Evolutionary conservation across 2,329 filamentous ascomycete genomes (phyloP).

Genomic region (Colletotrichum sp.): DNA sequence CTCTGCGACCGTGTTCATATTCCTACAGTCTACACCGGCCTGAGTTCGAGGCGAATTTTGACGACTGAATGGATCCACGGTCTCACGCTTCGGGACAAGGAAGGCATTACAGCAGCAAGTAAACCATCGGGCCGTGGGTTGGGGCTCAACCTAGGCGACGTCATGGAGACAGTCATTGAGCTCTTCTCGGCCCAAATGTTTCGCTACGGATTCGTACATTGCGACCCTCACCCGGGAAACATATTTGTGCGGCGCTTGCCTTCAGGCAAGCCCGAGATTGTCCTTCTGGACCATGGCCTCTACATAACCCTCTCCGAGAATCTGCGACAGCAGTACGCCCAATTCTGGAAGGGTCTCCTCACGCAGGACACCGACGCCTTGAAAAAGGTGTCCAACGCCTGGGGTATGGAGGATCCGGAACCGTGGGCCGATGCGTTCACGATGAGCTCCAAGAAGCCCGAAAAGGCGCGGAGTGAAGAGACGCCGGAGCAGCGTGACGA

Average conservation of each 20-base stretch:
- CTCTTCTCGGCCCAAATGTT: constrained; percentile 76
- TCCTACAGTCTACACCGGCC: constrained; percentile 65
- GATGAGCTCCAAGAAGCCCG: constrained; percentile 66
- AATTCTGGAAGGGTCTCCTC: constrained; percentile 71
- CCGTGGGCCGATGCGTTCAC: constrained; percentile 70
- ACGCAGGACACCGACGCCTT: constrained; percentile 70
- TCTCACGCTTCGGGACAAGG: constrained; percentile 70
- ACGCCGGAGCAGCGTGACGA: constrained; percentile 68
- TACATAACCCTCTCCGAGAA: constrained; percentile 69
- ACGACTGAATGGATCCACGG: constrained; percentile 76
- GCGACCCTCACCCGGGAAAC: constrained; percentile 70
- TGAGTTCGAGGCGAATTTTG: constrained; percentile 67
- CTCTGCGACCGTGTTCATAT: constrained; percentile 68
- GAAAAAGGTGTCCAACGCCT: constrained; percentile 57
- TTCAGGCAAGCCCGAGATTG: constrained; percentile 52
- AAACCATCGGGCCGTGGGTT: constrained; percentile 50
- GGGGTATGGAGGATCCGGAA: constrained; percentile 70
- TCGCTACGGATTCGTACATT: constrained; percentile 71
- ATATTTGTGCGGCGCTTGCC: constrained; percentile 71
- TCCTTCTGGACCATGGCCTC: constrained; percentile 73
- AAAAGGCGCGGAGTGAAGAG: constrained; percentile 45
- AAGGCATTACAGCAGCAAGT: constrained; percentile 64
- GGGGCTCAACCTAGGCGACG: constrained; percentile 64
- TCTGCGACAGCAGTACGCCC: constrained; percentile 60
- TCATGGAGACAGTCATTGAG: constrained; percentile 73